Evolutionary conservation across 2,329 filamentous ascomycete genomes (phyloP), one percentile per base, ranked within the genome.

Genomic region (Botrytis tulipae): DNA sequence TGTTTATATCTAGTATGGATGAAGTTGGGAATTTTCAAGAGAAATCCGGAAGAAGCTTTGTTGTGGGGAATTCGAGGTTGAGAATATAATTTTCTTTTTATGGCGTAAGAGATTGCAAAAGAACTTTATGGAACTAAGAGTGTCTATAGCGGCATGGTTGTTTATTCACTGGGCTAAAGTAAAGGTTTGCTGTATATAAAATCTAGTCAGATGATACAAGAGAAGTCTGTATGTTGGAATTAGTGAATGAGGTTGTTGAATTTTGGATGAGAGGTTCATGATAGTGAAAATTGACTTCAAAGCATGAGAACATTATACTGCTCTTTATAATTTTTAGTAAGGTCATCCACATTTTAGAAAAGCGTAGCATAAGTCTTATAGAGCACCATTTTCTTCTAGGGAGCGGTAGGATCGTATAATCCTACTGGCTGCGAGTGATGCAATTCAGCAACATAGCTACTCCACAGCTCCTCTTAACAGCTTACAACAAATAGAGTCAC

Each of bases 391-490:
- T 68, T 54, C 9, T 42, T 54, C 25, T 1, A 57, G 16, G 22
- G n/a, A 5, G 1, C 29, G 9, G 0, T 40, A 40, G 14, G 1
- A 9, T 42, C 3, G 5, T 42, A 18, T 2, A 29, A 16, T 66
- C 2, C 16, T 18, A 68, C n/a, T 9, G 14, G 2, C 2, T 8
- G 18, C 2, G 14, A 29, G 22, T 40, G 20, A 3, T 22, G 0
- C 3, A 8, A 14, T 54, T 40, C 16, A 25, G 4, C 9, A 57
- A 18, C 25, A 54, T 3, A n/a, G 29, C 22, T 16, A 8, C 7
- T 40, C 1, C 6, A 8, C 0, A 3, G 12, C 35, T 61, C 4
- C 4, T 0, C 7, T 40, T 8, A 4, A 37, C n/a, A 22, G 1
- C 14, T 3, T 25, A 18, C 5, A 40, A 12, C 2, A 6, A 35